A percentile compares a stretch with the other conserved stretches of the same genome.
phyloP scores from a whole-genome alignment of 1,139 yeast genomes.

The Debaryomyces subglobosus region DNA sequence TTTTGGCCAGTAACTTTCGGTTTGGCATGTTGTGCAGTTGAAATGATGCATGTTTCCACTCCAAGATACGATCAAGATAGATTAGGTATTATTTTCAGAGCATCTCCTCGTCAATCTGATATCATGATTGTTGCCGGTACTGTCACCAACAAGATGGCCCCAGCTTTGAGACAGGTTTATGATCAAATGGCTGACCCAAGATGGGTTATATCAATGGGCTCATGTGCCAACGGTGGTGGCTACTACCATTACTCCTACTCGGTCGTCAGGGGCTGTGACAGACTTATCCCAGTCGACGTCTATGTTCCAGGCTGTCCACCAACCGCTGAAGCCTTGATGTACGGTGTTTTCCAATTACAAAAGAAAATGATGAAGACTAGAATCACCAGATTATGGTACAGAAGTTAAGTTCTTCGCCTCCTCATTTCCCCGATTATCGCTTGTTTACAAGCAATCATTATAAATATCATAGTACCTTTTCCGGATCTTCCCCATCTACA shows the following conservation, averaged over 20 bases:
- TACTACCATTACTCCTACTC: slow-evolving; percentile 89
- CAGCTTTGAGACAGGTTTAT: slow-evolving; percentile 89
- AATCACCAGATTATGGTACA: slow-evolving; percentile 85
- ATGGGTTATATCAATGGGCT: slow-evolving; percentile 91
- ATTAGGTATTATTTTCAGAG: slow-evolving; percentile 91
- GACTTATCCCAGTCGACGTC: slow-evolving; percentile 86
- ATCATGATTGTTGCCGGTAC: slow-evolving; percentile 95
- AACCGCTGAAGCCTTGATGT: slow-evolving; percentile 87
- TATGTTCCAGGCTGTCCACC: slow-evolving; percentile 96
- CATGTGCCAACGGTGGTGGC: slow-evolving; percentile 95
- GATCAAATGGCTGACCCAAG: slow-evolving; percentile 96
- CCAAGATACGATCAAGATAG: slow-evolving; percentile 95
- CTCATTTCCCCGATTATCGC: neutral
- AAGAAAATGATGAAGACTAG: slow-evolving; percentile 85
- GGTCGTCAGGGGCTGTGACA: slow-evolving; percentile 88
- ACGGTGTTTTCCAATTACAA: slow-evolving; percentile 86
- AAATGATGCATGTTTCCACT: slow-evolving; percentile 94
- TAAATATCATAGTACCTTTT: neutral
- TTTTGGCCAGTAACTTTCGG: slow-evolving; percentile 96
- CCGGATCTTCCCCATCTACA: neutral
- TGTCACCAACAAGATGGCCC: slow-evolving; percentile 91
- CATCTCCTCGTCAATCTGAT: slow-evolving; percentile 92
- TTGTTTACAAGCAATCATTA: slow-evolving; percentile 3
- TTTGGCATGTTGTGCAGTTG: slow-evolving; percentile 90
- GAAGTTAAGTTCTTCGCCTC: slow-evolving; percentile 44